Evolutionary conservation across 1,284 basidiomycete genomes (phyloP), one percentile per base, ranked within the genome.

Genomic region (Leccinum huronense): DNA sequence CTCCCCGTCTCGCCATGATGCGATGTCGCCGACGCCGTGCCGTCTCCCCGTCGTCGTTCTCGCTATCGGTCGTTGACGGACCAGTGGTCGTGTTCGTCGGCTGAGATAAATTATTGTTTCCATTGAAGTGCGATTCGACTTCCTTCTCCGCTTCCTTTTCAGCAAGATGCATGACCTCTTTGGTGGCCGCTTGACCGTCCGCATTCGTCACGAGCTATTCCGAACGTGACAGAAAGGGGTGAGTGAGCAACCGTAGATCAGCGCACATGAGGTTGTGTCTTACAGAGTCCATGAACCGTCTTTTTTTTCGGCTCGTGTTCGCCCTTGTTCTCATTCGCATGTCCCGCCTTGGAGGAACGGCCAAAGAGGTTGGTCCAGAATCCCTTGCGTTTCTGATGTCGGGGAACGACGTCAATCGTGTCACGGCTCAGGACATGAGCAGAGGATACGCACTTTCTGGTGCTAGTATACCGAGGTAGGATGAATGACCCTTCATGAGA

Each of bases 351-450:
- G 33, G 62, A 68, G 27, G 66, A 70, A 48, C 53, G 38, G n/a
- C 59, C 8, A 16, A 64, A 56, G 33, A 66, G 1, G 19, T 61
- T 70, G 54, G 70, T 59, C 61, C 27, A 70, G 27, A 70, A 69
- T 6, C 69, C 66, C 42, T 69, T 72, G 61, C 67, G 70, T 33
- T 68, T 70, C 69, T 72, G 54, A 16, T 33, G 3, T 48, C 3
- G 23, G 30, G 30, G n/a, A 48, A 27, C 23, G 11, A 42, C 34
- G 16, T 23, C 45, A n/a, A 34, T 40, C 5, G 16, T 7, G 51
- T 55, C 23, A 57, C 16, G 13, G 1, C 5, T 19, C 6, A 23
- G 33, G 31, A 31, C 16, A 9, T 3, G 1, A 8, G 31, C 36
- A 19, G 38, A 7, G 10, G 19, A 33, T 0, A 8, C 60, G 5